Conservation (phyloP, 805 yeast species). For the Ogataea glucozyma region DNA sequence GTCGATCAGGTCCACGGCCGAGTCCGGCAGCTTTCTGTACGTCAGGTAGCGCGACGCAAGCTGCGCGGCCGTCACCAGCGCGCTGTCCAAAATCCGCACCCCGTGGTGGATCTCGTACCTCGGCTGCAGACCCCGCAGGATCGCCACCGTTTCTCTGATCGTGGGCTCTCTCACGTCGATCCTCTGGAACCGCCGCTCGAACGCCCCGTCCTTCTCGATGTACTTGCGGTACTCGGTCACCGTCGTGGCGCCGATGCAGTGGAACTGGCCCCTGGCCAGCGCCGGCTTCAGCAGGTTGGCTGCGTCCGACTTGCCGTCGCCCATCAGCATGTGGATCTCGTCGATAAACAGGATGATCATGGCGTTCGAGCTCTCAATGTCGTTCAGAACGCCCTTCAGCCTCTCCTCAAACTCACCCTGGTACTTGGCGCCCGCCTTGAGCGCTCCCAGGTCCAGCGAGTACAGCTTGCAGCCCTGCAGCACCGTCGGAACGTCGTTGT, state of each 20-base stretch:
- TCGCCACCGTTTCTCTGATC: slow-evolving; percentile 89
- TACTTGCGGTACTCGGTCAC: slow-evolving; percentile 90
- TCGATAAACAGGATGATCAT: slow-evolving; percentile 91
- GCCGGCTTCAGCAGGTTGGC: slow-evolving; percentile 97
- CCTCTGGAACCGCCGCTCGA: slow-evolving; percentile 97
- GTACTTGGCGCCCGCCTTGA: slow-evolving; percentile 98
- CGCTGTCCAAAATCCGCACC: slow-evolving; percentile 92
- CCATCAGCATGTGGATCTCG: slow-evolving; percentile 99
- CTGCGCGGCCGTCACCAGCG: slow-evolving; percentile 91
- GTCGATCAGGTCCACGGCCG: slow-evolving; percentile 94
- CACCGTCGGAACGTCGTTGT: slow-evolving; percentile 91
- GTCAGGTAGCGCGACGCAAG: slow-evolving; percentile 92
- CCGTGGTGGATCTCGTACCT: slow-evolving; percentile 97
- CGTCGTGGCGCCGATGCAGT: slow-evolving; percentile 98
- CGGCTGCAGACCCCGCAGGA: slow-evolving; percentile 92
- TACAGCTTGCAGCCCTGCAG: slow-evolving; percentile 78
- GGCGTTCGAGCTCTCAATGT: slow-evolving; percentile 82
- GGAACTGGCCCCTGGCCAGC: slow-evolving; percentile 93
- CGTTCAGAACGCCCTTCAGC: slow-evolving; percentile 92
- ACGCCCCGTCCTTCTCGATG: slow-evolving; percentile 96
- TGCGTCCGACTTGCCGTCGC: slow-evolving; percentile 96
- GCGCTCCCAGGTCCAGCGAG: slow-evolving; percentile 91
- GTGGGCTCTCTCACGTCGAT: slow-evolving; percentile 96
- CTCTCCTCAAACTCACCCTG: slow-evolving; percentile 99
- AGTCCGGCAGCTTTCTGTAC: slow-evolving; percentile 93